Base-by-base conservation (phyloP, 495 filamentous ascomycete species). In the Bacidia gigantensis region DNA sequence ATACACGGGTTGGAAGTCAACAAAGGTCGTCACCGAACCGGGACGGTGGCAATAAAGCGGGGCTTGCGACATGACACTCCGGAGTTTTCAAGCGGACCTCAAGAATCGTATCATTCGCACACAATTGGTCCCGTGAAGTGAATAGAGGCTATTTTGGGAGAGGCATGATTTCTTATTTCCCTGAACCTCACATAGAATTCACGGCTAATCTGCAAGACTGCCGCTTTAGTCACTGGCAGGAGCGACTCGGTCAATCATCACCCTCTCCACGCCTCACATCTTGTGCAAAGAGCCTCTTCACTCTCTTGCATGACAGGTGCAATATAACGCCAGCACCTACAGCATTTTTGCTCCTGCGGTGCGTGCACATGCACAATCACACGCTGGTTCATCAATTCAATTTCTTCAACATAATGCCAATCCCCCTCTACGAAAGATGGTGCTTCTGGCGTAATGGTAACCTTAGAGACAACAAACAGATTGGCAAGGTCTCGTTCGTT, bases 241-340 rank as follows among this genome's bases (percentile, higher is more conserved):
- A 14, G 23, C 18, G 1, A 10, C 23, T 43, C 23, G 43, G 20
- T 46, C 29, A 5, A 7, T 35, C 29, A 35, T 35, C 29, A 7
- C n/a, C 14, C 29, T 35, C 29, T 35, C 29, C 29, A 35, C 29
- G 29, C 72, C 52, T 82, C 77, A 65, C 90, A 95, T 58, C 88
- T 72, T 48, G 65, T 66, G 66, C 90, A 95, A 44, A 93, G 67
- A 52, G 65, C 64, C 18, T 82, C 79, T 63, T 80, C 74, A 32
- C 65, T 62, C 10, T 69, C 66, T 22, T 75, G 73, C 18, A 56
- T 26, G 11, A 67, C 55, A 42, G 64, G 61, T 26, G 72, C 67
- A 12, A 79, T 74, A 67, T 83, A 94, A 51, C 83, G 78, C 92
- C 92, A 96, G 68, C 92, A 96, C 42, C 90, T 75, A 2, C 77